These are phyloP conservation scores for Debaryomyces nepalensis DNA, from an alignment of 1,139 yeast species.

Conservation along the genomic window DNA sequence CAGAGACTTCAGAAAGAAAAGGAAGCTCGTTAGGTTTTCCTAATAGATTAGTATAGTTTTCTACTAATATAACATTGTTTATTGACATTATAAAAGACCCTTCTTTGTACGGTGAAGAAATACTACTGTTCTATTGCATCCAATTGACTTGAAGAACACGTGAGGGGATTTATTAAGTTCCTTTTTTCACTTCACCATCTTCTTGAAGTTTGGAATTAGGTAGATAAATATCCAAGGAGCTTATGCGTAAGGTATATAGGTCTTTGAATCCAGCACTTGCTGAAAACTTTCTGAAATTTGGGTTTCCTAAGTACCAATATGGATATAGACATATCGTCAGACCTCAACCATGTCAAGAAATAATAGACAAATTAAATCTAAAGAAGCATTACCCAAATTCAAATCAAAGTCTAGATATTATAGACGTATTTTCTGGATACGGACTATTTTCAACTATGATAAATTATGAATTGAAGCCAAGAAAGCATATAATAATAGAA, in stretches of 20 bases:
- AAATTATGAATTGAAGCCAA: conserved; percentile 60
- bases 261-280: conserved; percentile 39
- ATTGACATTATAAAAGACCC: conserved; percentile 42
- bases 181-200: neutral
- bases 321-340: conserved; percentile 24
- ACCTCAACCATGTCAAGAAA: conserved; percentile 36
- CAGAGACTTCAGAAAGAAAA: conserved; percentile 14
- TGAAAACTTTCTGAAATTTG: conserved; percentile 22
- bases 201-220: neutral
- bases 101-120: too few relatives aligned
- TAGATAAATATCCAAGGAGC: neutral
- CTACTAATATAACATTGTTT: conserved; percentile 33
- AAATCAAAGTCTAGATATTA: conserved; percentile 50
- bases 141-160: too few relatives aligned
- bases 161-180: too few relatives aligned
- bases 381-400: conserved; percentile 45
- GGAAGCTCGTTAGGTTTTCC: conserved; percentile 14
- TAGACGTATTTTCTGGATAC: conserved; percentile 67
- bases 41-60: conserved; percentile 24
- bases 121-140: too few relatives aligned
- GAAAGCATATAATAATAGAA: conserved; percentile 63
- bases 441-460: conserved; percentile 60
- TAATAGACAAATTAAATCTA: conserved; percentile 50
- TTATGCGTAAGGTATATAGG: conserved; percentile 18
- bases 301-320: conserved; percentile 26